Evolutionary conservation across 768 basidiomycete genomes (phyloP).

Genomic region (Pleurotus tuoliensis): DNA sequence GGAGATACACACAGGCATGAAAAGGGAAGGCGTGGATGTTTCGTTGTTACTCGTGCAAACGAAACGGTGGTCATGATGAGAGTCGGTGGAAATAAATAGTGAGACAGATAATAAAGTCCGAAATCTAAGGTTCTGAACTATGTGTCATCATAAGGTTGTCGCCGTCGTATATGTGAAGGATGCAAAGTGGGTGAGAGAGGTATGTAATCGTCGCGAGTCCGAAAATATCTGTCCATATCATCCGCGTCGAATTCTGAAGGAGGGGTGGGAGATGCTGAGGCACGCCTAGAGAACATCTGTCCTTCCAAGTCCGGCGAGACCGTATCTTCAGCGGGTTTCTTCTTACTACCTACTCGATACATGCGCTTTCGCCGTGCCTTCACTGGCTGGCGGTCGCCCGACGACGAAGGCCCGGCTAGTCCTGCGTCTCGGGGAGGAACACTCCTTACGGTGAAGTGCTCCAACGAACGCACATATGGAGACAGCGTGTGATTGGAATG

Average conservation of each 20-base stretch:
- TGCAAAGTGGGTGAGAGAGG: conserved; percentile 13
- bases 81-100: neutral
- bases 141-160: conserved; percentile 10
- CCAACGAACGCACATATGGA: conserved; percentile 86
- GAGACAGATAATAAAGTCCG: neutral
- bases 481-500: conserved; percentile 92
- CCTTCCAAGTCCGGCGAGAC: conserved; percentile 7
- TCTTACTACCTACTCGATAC: conserved; percentile 52
- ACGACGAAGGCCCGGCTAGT: conserved; percentile 27
- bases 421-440: conserved; percentile 58
- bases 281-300: conserved; percentile 7
- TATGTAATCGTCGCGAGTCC: conserved; percentile 21
- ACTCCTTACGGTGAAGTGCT: conserved; percentile 90
- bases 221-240: conserved; percentile 77
- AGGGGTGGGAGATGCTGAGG: conserved; percentile 13
- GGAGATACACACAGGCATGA: no score
- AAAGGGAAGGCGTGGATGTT: no score
- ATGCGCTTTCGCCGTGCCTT: conserved; percentile 78
- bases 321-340: neutral
- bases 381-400: conserved; percentile 47
- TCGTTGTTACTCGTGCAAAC: no score
- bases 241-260: conserved; percentile 54
- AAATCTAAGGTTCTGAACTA: neutral
- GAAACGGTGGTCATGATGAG: no score
- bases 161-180: conserved; percentile 18